Evolutionary conservation across 495 filamentous ascomycete species (phyloP).

Genomic region (Bryoglossum gracile): DNA sequence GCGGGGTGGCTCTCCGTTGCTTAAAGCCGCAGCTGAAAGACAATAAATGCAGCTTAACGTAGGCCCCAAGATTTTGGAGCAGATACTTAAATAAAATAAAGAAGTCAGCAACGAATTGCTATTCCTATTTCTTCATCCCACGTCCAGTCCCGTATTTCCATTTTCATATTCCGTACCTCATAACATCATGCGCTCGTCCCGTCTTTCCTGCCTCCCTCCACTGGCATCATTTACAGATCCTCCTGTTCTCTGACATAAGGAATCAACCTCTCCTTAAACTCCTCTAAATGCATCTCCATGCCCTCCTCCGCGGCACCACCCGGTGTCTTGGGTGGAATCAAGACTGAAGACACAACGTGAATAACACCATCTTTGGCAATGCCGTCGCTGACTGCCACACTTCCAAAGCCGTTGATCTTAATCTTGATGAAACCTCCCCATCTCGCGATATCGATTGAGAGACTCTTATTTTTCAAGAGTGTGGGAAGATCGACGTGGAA

Average conservation of each 20-base stretch:
- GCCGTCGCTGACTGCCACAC: slow-evolving; percentile 56
- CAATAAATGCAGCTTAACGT: background rate
- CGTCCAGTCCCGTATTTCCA: too few relatives aligned
- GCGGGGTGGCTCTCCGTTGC: too few relatives aligned
- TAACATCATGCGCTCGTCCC: too few relatives aligned
- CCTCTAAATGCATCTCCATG: slow-evolving; percentile 54
- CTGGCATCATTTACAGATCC: background rate
- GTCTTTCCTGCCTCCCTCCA: background rate
- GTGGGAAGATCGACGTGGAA: slow-evolving; percentile 62
- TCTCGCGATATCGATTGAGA: slow-evolving; percentile 61
- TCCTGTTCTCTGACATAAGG: slow-evolving; percentile 12
- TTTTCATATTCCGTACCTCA: too few relatives aligned
- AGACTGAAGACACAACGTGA: slow-evolving; percentile 60
- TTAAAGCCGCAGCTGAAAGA: background rate
- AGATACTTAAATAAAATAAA: background rate
- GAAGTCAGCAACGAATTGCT: too few relatives aligned
- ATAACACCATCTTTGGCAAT: slow-evolving; percentile 67
- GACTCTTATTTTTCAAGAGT: slow-evolving; percentile 47
- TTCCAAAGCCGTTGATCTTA: slow-evolving; percentile 59
- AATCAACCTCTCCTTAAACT: slow-evolving; percentile 37
- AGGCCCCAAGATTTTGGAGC: background rate
- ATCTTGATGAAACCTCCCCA: slow-evolving; percentile 56
- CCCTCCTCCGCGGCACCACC: slow-evolving; percentile 27
- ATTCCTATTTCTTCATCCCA: too few relatives aligned
- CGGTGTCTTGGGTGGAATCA: slow-evolving; percentile 62